Evolutionary conservation across 768 basidiomycete species (phyloP), one percentile per base, ranked within the genome.

Genomic region (Lentinula sp.): DNA sequence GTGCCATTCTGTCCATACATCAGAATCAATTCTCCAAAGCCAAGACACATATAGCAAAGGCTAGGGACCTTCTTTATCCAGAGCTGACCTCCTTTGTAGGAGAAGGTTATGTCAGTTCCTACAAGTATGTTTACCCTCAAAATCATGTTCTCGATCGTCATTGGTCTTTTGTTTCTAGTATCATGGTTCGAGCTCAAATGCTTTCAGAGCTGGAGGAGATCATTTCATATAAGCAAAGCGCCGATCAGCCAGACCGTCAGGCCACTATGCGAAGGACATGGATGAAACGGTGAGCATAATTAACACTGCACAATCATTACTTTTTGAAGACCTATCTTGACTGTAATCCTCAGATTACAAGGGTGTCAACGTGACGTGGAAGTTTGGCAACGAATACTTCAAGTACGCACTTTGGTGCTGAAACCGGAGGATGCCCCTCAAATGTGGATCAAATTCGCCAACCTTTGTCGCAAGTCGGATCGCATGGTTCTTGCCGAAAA

Each of bases 401-500:
- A 98, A 78, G 94, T 99, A 53, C 85, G 97, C 57, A 93, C 95
- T 0, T 80, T 98, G 57, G 95, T 99, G 21, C 79, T 98, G 31
- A 91, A 85, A 48, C 96, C 97, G 0, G 91, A 91, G 64, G 94
- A 97, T 64, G 95, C 98, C 70, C 93, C 91, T 48, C 84, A 91
- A 50, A 98, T 97, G 87, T 98, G 95, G 95, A 97, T 99, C 74
- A 95, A 97, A 74, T 98, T 99, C 69, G 93, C 96, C 2, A 98
- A 99, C 68, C 78, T 98, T 1, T 98, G 97, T 70, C 91, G 97
- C 56, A 96, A 96, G 74, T 91, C 86, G 16, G 94, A 96, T 54
- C 86, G 97, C 5, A 92, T 98, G 84, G 82, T 84, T n/a, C 76
- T 99, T 54, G 95, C 96, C 0, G 95, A 98, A 66, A 98, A 98